phyloP scores from a whole-genome alignment of 2,329 filamentous ascomycete species.

The Ascochyta pisi region DNA sequence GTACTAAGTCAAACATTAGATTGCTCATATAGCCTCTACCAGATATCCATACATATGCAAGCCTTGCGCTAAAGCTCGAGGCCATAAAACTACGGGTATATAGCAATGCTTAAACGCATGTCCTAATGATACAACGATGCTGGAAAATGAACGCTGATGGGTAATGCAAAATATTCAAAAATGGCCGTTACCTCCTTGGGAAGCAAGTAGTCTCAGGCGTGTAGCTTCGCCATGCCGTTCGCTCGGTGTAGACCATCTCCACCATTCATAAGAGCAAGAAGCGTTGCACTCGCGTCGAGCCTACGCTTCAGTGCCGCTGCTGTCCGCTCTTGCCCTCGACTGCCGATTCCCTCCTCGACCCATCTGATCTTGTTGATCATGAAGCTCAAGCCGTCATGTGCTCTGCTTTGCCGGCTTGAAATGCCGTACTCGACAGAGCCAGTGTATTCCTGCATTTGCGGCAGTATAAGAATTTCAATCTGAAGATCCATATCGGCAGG shows the following conservation, averaged over 20 bases:
- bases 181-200: conserved; percentile 6
- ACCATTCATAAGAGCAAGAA: conserved; percentile 42
- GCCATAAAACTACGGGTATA: conserved; percentile 49
- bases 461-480: conserved; percentile 84
- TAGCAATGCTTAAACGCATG: conserved; percentile 45
- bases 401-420: conserved; percentile 79
- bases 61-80: conserved; percentile 22
- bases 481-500: conserved; percentile 79
- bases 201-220: conserved; percentile 25
- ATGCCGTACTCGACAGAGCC: conserved; percentile 80
- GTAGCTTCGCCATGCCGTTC: conserved; percentile 39
- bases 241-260: conserved; percentile 30
- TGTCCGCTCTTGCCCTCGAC: conserved; percentile 47
- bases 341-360: conserved; percentile 73
- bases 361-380: conserved; percentile 83
- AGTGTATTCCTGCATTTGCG: conserved; percentile 77
- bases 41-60: conserved; percentile 20
- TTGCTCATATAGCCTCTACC: conserved; percentile 14
- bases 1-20: conserved; percentile 14
- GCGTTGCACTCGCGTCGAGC: conserved; percentile 45
- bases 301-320: conserved; percentile 47
- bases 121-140: conserved; percentile 27
- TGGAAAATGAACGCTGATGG: conserved; percentile 2
- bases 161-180: conserved; percentile 5
- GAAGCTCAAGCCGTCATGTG: conserved; percentile 89